These are phyloP conservation scores for Selaginella tamariscina DNA, from an alignment of 75 land plant species.

Conservation along the genomic window DNA sequence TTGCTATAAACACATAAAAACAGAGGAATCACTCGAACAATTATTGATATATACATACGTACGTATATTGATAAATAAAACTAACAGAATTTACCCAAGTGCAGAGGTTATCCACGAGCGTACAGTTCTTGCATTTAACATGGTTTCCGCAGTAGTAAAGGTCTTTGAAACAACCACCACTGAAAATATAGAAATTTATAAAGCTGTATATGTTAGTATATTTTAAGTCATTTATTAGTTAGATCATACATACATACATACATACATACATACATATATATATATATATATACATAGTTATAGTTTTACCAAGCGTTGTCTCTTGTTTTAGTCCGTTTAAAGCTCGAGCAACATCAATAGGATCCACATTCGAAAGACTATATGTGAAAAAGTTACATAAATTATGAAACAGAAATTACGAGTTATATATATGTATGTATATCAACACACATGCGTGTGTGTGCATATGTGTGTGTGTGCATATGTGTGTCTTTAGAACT, in stretches of 20 bases:
- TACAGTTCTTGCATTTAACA: constrained; percentile 89
- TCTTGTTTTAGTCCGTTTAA: constrained; percentile 70
- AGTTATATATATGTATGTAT: too few relatives aligned
- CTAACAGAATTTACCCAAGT: constrained; percentile 55
- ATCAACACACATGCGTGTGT: too few relatives aligned
- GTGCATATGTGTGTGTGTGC: too few relatives aligned
- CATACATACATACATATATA: too few relatives aligned
- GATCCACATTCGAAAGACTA: constrained; percentile 98
- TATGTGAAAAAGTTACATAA: neutral
- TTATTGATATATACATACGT: neutral
- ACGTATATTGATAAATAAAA: too few relatives aligned
- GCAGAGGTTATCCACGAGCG: constrained; percentile 80
- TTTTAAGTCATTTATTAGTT: too few relatives aligned
- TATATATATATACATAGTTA: too few relatives aligned
- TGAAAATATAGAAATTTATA: constrained; percentile 16
- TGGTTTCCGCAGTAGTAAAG: constrained; percentile 94
- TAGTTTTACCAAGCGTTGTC: constrained; percentile 64
- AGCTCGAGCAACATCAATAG: constrained; percentile 75
- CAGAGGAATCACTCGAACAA: neutral
- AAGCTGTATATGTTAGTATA: too few relatives aligned
- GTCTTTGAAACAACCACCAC: constrained; percentile 97
- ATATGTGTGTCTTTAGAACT: too few relatives aligned
- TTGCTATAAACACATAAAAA: constrained; percentile 28
- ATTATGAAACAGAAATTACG: neutral
- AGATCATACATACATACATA: too few relatives aligned